Base-by-base conservation (phyloP, 2,329 filamentous ascomycete genomes). In the Orbilia ellipsospora region DNA sequence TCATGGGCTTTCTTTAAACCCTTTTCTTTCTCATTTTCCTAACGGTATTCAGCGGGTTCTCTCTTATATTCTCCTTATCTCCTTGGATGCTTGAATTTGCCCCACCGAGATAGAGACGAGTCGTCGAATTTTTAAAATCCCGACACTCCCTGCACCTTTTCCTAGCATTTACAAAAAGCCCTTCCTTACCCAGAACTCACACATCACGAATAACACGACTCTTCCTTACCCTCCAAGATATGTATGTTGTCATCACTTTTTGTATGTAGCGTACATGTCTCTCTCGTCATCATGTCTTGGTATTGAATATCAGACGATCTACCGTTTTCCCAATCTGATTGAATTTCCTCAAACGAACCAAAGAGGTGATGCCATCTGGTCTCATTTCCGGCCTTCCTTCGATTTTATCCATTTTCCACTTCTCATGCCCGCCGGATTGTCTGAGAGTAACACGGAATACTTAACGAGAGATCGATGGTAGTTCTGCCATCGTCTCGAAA, bases 191-290 rank as follows among this genome's bases (percentile, higher is more conserved):
- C 31, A 7, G 31, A 36, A 36, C 5, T 10, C 31, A 36, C 31
- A 7, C 31, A 36, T 36, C 54, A 68, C 18, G 57, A 44, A 51
- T 18, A 57, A 26, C 36, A 45, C 26, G 16, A 36, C 42, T 20
- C 31, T 40, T 20, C 44, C 60, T 26, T 42, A 48, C 55, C 44
- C 28, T 50, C 56, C 12, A 44, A 51, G 64, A 64, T 65, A 40
- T 56, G 72, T 69, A 75, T 65, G 64, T 74, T 50, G 10, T 56
- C 60, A 64, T 45, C 8, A 50, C 12, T 6, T 60, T 23, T 50
- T 75, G 72, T 69, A 75, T 64, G 72, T 75, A 69, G 57, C 72
- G 55, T 65, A 45, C 72, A 65, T 65, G 26, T 73, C 51, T 65
- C 57, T 18, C 31, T 44, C 63, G 15, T 54, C 44, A 48, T 23